Percentiles rank a stretch among this genome's conserved stretches.
phyloP scores from a whole-genome alignment of 2,329 filamentous ascomycete genomes.

The Fusarium sp. region DNA sequence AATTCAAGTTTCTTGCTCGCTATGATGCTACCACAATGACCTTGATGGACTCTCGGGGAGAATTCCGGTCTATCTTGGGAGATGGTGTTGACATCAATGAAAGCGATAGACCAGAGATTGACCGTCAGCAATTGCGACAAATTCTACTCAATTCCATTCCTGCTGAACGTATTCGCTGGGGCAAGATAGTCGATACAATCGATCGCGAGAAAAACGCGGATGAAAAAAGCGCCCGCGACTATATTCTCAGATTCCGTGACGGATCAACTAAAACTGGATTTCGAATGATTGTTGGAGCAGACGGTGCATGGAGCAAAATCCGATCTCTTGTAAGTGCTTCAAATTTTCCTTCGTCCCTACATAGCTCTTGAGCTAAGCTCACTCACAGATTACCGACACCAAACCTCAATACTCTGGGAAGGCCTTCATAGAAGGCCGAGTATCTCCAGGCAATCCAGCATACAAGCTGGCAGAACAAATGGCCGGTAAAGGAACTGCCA shows the following conservation, averaged over 20 bases:
- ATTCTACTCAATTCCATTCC: slow-evolving; percentile 1
- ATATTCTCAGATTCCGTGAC: slow-evolving; percentile 1
- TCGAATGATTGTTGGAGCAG: slow-evolving; percentile 10
- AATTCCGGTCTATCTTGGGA: not conserved
- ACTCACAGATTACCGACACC: not conserved
- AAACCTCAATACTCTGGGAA: not conserved
- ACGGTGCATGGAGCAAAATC: slow-evolving; percentile 16
- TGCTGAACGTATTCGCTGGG: not conserved
- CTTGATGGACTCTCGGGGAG: slow-evolving; percentile 4
- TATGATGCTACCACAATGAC: slow-evolving; percentile 5
- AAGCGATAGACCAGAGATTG: slow-evolving; percentile 4
- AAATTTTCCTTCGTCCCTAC: accelerated
- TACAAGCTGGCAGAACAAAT: not conserved
- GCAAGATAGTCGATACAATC: not conserved
- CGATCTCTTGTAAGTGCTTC: not conserved
- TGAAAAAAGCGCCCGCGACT: not conserved
- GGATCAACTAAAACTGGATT: slow-evolving; percentile 1
- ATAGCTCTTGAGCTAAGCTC: accelerated
- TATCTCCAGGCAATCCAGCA: not conserved
- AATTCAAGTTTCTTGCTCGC: slow-evolving; percentile 8
- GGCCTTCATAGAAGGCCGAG: not conserved
- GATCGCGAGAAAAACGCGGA: accelerated
- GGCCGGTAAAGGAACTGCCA: slow-evolving; percentile 8
- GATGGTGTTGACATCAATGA: not conserved
- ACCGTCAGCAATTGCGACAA: not conserved